Percentiles rank a stretch among this genome's conserved stretches.
Evolutionary conservation across 2,329 filamentous ascomycete species (phyloP).

Genomic region (Talaromyces islandicus): DNA sequence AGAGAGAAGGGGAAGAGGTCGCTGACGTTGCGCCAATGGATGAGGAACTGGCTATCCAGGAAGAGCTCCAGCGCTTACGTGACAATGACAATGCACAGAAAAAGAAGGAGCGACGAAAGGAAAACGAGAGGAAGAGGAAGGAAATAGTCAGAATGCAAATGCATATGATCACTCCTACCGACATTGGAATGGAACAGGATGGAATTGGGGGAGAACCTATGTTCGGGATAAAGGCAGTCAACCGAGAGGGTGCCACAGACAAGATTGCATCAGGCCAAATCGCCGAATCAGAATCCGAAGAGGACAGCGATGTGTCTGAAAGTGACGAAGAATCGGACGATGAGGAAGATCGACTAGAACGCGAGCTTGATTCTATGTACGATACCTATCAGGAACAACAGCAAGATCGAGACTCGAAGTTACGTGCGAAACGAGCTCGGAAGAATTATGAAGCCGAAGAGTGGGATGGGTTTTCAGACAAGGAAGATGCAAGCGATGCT

Average conservation of each 20-base stretch:
- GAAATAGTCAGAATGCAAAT: slow-evolving; percentile 96
- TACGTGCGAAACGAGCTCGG: slow-evolving; percentile 81
- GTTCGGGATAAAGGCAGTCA: slow-evolving; percentile 77
- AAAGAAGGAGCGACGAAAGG: slow-evolving; percentile 76
- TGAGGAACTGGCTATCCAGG: slow-evolving; percentile 83
- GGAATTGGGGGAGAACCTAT: slow-evolving; percentile 75
- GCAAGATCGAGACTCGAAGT: slow-evolving; percentile 76
- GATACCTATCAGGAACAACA: slow-evolving; percentile 75
- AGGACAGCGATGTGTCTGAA: slow-evolving; percentile 50
- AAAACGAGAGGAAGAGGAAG: slow-evolving; percentile 91
- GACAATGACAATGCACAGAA: slow-evolving; percentile 71
- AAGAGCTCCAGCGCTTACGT: slow-evolving; percentile 75
- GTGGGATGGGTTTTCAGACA: slow-evolving; percentile 81
- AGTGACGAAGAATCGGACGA: slow-evolving; percentile 63
- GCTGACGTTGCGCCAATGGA: slow-evolving; percentile 86
- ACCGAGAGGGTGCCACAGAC: slow-evolving; percentile 65
- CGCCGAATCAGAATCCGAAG: slow-evolving; percentile 53
- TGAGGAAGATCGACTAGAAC: slow-evolving; percentile 75
- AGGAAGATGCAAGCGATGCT: slow-evolving; percentile 52
- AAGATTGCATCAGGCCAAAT: slow-evolving; percentile 74
- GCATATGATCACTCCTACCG: slow-evolving; percentile 92
- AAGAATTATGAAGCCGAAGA: slow-evolving; percentile 78
- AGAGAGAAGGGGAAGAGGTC: slow-evolving; percentile 61
- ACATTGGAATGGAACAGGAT: slow-evolving; percentile 85
- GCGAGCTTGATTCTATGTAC: slow-evolving; percentile 83